phyloP scores from a whole-genome alignment of 768 basidiomycete genomes.

The Tulasnella sp. region DNA sequence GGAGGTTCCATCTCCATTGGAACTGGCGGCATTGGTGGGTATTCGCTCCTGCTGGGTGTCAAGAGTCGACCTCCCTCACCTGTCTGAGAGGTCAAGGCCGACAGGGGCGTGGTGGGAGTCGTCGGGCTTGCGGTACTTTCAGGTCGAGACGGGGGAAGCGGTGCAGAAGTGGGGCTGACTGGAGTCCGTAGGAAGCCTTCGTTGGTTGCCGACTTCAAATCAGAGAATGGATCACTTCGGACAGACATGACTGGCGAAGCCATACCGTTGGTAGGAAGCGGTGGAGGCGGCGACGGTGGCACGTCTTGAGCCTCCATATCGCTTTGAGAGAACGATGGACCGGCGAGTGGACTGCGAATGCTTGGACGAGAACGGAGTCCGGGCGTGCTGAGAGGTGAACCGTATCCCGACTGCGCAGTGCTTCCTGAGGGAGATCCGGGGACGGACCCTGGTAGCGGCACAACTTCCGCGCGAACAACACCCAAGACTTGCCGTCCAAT shows the following conservation, averaged over 20 bases:
- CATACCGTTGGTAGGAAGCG: not conserved
- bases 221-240: slow-evolving; percentile 23
- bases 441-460: slow-evolving; percentile 17
- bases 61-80: not conserved
- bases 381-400: not conserved
- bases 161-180: slow-evolving; percentile 19
- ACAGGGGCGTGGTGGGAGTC: not conserved
- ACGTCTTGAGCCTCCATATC: slow-evolving; percentile 13
- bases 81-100: not conserved
- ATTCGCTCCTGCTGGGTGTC: slow-evolving; percentile 7
- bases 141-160: slow-evolving; percentile 18
- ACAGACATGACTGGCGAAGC: slow-evolving; percentile 19
- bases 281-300: slow-evolving; percentile 14
- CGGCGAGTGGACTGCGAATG: slow-evolving; percentile 22
- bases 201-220: not conserved
- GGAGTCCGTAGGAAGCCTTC: not conserved
- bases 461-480: slow-evolving; percentile 30
- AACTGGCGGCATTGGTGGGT: slow-evolving; percentile 4
- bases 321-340: slow-evolving; percentile 6
- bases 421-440: not conserved
- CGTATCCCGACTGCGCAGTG: not conserved
- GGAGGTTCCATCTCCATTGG: not conserved
- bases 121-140: slow-evolving; percentile 17
- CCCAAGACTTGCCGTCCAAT: slow-evolving; percentile 30
- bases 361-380: slow-evolving; percentile 12